These are phyloP conservation scores for Triticum urartu DNA, from an alignment of 176 grass and related monocot genomes.

Conservation along the genomic window DNA sequence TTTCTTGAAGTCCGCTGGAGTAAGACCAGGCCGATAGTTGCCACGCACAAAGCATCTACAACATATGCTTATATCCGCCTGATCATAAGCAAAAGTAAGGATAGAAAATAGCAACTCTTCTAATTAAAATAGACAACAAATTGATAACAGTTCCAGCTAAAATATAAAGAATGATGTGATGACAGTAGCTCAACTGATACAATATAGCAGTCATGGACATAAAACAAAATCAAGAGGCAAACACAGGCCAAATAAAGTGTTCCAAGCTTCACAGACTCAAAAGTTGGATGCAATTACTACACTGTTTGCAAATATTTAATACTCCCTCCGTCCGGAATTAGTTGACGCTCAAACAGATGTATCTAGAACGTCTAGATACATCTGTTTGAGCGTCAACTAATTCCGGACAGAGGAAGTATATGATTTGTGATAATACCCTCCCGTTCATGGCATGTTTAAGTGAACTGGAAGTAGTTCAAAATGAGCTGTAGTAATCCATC, in stretches of 20 bases:
- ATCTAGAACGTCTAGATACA: too few relatives aligned
- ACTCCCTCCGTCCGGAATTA: too few relatives aligned
- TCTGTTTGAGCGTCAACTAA: too few relatives aligned
- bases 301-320: neutral
- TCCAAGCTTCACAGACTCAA: neutral
- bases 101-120: slow-evolving; percentile 1
- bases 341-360: too few relatives aligned
- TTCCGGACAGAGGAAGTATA: neutral
- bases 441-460: neutral
- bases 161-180: neutral
- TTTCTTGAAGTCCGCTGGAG: slow-evolving; percentile 77
- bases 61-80: slow-evolving; percentile 93
- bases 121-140: slow-evolving; percentile 6
- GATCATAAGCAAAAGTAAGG: slow-evolving; percentile 31
- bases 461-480: neutral
- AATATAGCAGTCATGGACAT: neutral
- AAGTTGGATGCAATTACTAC: neutral
- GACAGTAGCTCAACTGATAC: neutral
- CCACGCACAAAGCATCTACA: slow-evolving; percentile 72
- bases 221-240: neutral
- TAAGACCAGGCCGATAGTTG: slow-evolving; percentile 90
- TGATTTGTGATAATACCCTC: neutral
- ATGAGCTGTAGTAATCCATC: neutral
- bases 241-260: neutral
- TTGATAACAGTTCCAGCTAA: neutral